Conservation (phyloP, 192 early-diverging fungal species). For the Coemansia sp. region DNA sequence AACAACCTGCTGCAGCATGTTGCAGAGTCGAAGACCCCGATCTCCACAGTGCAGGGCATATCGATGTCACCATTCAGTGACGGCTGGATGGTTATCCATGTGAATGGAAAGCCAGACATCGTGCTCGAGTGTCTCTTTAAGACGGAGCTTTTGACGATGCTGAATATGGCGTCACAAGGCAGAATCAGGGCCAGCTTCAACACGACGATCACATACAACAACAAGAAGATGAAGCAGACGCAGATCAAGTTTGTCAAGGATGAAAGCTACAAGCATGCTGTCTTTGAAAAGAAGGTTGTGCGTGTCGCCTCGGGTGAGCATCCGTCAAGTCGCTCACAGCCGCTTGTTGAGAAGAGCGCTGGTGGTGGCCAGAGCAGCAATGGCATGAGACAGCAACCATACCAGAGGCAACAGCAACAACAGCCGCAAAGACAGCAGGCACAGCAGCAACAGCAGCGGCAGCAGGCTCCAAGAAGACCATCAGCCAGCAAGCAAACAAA, state of each 20-base stretch:
- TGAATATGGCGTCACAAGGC: constrained; percentile 59
- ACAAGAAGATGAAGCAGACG: constrained; percentile 71
- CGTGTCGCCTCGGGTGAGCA: constrained; percentile 63
- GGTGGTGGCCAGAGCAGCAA: not conserved
- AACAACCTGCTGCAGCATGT: constrained; percentile 55
- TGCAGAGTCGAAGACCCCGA: constrained; percentile 57
- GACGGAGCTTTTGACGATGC: constrained; percentile 69
- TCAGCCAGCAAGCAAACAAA: not conserved
- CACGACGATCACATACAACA: constrained; percentile 63
- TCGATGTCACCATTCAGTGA: constrained; percentile 71
- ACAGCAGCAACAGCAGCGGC: constrained; percentile 22
- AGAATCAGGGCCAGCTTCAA: constrained; percentile 61
- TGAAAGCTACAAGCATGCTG: constrained; percentile 54
- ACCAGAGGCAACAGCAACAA: constrained; percentile 18
- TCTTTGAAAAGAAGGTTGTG: constrained; percentile 71
- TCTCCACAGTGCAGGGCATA: constrained; percentile 58
- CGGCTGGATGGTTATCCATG: constrained; percentile 69
- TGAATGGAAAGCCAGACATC: constrained; percentile 60
- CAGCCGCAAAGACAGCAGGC: constrained; percentile 10
- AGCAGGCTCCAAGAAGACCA: constrained; percentile 11
- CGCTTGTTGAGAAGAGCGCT: constrained; percentile 11
- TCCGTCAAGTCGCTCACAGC: constrained; percentile 52
- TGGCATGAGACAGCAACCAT: constrained; percentile 1
- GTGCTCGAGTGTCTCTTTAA: constrained; percentile 68
- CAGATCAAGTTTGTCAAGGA: constrained; percentile 77